Evolutionary conservation across 1,284 basidiomycete species (phyloP).

Genomic region (Marasmius fiardii): DNA sequence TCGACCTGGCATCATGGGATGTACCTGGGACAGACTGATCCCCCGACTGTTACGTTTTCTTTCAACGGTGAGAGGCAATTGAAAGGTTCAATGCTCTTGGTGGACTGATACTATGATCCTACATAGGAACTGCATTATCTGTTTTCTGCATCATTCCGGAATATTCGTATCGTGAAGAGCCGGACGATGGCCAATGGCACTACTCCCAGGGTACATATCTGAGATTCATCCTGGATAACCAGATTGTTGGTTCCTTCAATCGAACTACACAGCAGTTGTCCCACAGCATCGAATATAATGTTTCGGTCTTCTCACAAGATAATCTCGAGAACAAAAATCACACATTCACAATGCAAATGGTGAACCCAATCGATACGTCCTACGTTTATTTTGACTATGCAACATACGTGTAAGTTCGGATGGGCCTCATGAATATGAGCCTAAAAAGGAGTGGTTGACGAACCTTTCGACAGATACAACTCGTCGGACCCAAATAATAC

Average conservation of each 20-base stretch:
- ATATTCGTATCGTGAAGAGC: too few relatives aligned
- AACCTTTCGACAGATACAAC: neutral
- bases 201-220: too few relatives aligned
- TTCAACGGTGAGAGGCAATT: neutral
- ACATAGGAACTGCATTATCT: too few relatives aligned
- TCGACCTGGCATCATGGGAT: neutral
- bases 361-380: neutral
- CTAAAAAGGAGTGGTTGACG: neutral
- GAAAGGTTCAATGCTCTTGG: too few relatives aligned
- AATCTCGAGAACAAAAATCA: neutral
- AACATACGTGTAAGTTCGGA: neutral
- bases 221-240: neutral
- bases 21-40: neutral
- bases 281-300: neutral
- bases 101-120: too few relatives aligned
- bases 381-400: neutral
- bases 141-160: neutral
- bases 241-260: neutral
- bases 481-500: neutral
- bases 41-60: neutral
- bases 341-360: neutral
- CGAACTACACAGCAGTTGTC: neutral
- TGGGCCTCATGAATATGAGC: too few relatives aligned
- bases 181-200: too few relatives aligned
- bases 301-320: neutral